phyloP scores from a whole-genome alignment of 768 basidiomycete species.

The Boletus sp. region DNA sequence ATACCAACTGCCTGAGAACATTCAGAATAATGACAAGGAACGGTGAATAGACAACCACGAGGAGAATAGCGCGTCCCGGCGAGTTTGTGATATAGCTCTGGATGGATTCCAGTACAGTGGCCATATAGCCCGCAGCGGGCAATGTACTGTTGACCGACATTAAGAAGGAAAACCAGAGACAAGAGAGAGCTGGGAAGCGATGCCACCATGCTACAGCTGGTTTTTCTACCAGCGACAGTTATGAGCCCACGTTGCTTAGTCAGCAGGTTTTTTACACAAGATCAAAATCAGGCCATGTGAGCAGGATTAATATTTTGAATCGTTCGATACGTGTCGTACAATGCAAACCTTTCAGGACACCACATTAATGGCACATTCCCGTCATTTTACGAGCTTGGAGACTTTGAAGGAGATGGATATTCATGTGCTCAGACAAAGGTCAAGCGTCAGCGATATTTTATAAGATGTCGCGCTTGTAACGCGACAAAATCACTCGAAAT shows the following conservation, averaged over 20 bases:
- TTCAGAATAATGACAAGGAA: conserved; percentile 68
- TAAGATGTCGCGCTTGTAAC: background rate
- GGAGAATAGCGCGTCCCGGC: conserved; percentile 33
- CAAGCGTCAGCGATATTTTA: background rate
- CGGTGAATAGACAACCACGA: conserved; percentile 60
- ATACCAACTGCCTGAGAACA: conserved; percentile 73
- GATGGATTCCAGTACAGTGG: conserved; percentile 13
- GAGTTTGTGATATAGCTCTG: conserved; percentile 22
- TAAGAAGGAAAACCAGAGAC: conserved; percentile 4
- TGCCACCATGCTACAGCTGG: background rate
- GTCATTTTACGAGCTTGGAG: background rate
- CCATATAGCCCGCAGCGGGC: conserved; percentile 25
- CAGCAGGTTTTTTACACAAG: conserved; percentile 8
- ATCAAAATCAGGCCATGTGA: conserved; percentile 17
- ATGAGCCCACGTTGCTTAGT: conserved; percentile 18
- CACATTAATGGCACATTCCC: too few species aligned
- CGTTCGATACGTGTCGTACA: too few species aligned
- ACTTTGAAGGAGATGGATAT: background rate
- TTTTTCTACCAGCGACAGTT: conserved; percentile 5
- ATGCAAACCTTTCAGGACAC: background rate
- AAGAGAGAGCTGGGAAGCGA: background rate
- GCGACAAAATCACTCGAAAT: too few species aligned
- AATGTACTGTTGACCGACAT: conserved; percentile 27
- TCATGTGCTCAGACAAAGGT: too few species aligned
- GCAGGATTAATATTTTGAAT: background rate